Evolutionary conservation across 768 basidiomycete species (phyloP).

Genomic region (Termitomyces sp.): DNA sequence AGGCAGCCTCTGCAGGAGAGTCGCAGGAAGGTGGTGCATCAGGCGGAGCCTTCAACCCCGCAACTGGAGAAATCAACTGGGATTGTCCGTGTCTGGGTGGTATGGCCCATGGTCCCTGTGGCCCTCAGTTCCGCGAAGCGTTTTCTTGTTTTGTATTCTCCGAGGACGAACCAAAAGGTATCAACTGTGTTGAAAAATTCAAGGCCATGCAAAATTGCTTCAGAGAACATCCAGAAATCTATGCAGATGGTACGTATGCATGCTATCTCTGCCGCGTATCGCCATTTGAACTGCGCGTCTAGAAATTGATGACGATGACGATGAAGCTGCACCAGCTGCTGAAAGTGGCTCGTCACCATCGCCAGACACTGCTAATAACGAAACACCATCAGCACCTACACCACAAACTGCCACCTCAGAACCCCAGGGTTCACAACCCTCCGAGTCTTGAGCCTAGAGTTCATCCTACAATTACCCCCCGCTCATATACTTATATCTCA

Average conservation of each 20-base stretch:
- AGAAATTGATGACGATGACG: slow-evolving; percentile 71
- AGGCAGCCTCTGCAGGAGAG: slow-evolving; percentile 4
- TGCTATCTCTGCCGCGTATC: slow-evolving; percentile 4
- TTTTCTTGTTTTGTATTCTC: slow-evolving; percentile 97
- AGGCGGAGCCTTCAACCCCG: slow-evolving; percentile 82
- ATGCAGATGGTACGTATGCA: slow-evolving; percentile 74
- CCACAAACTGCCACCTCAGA: background rate
- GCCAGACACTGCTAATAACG: background rate
- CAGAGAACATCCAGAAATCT: slow-evolving; percentile 92
- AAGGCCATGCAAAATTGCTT: slow-evolving; percentile 98
- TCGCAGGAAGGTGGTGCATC: slow-evolving; percentile 11
- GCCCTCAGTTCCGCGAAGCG: slow-evolving; percentile 86
- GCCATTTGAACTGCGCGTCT: background rate
- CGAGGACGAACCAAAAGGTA: slow-evolving; percentile 93
- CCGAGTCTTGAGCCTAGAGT: background rate
- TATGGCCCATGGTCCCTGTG: slow-evolving; percentile 98
- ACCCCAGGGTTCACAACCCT: background rate
- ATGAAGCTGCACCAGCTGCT: slow-evolving; percentile 17
- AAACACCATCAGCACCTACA: background rate
- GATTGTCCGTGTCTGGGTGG: slow-evolving; percentile 98
- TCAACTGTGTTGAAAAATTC: slow-evolving; percentile 97
- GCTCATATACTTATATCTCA: slow-evolving; percentile 3
- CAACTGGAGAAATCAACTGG: slow-evolving; percentile 99
- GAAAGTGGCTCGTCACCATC: slow-evolving; percentile 6
- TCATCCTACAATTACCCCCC: slow-evolving; percentile 4